Conservation (phyloP, 139 green algal species). For the Pleodorina starrii region DNA sequence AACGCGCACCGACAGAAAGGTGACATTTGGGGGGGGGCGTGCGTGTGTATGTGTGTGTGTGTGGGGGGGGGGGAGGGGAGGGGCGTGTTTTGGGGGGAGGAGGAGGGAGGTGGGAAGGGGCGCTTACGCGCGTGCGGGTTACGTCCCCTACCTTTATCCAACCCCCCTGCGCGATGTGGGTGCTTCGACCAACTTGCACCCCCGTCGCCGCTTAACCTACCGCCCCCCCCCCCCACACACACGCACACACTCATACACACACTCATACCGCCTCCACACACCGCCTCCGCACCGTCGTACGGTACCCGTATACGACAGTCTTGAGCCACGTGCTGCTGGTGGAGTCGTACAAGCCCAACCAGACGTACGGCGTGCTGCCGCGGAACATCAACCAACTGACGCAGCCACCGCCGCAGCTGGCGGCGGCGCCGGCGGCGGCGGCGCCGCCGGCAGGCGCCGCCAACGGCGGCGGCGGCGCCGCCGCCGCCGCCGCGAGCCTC, state of each 20-base stretch:
- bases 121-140: no score
- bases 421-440: no score
- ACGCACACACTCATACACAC: no score
- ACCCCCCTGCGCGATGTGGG: no score
- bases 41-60: neutral
- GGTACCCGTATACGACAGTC: neutral
- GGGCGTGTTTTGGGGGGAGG: neutral
- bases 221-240: no score
- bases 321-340: slow-evolving; percentile 28
- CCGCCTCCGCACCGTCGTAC: neutral
- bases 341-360: slow-evolving; percentile 17
- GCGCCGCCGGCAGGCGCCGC: neutral
- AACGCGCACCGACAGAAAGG: neutral
- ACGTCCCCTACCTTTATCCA: no score
- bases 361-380: neutral
- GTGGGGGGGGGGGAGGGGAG: neutral
- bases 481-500: neutral
- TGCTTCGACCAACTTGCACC: no score
- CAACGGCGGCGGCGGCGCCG: no score
- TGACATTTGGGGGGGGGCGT: neutral
- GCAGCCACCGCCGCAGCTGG: neutral
- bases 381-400: neutral
- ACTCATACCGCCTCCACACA: no score
- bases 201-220: no score
- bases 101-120: neutral